Evolutionary conservation across 257 asterid species (phyloP).

Genomic region (Salvia miltiorrhiza): DNA sequence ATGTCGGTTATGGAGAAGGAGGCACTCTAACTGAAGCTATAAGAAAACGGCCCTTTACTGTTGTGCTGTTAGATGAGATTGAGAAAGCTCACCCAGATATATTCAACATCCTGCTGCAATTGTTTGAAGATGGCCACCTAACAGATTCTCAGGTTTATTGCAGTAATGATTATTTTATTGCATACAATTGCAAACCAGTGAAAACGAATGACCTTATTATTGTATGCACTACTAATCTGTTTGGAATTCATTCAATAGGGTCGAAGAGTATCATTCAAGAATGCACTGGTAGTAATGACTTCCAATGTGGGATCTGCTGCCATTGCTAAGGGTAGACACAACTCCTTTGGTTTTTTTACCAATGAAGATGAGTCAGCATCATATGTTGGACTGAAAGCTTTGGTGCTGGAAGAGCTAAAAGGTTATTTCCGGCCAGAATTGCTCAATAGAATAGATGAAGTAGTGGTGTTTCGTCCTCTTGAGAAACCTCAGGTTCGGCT

Average conservation of each 20-base stretch:
- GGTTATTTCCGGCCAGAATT: slow-evolving; percentile 94
- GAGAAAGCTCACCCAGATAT: slow-evolving; percentile 98
- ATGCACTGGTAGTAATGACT: slow-evolving; percentile 88
- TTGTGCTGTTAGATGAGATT: slow-evolving; percentile 88
- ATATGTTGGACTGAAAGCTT: slow-evolving; percentile 80
- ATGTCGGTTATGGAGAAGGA: slow-evolving; percentile 94
- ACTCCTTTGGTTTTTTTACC: slow-evolving; percentile 62
- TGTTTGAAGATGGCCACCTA: slow-evolving; percentile 96
- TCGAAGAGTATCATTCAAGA: slow-evolving; percentile 94
- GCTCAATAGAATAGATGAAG: slow-evolving; percentile 93
- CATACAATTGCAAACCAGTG: slow-evolving; percentile 1
- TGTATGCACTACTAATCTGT: slow-evolving; percentile 2
- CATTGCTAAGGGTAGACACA: slow-evolving; percentile 74
- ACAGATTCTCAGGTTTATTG: slow-evolving; percentile 90
- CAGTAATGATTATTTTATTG: slow-evolving; percentile 4
- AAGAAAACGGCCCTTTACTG: slow-evolving; percentile 85
- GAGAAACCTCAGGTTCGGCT: slow-evolving; percentile 86
- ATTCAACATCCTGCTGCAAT: slow-evolving; percentile 89
- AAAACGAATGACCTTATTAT: background rate
- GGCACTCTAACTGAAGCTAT: slow-evolving; percentile 96
- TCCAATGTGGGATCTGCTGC: slow-evolving; percentile 91
- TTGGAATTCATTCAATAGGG: slow-evolving; percentile 49
- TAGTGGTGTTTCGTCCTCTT: slow-evolving; percentile 89
- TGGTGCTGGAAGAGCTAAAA: slow-evolving; percentile 88
- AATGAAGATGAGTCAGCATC: slow-evolving; percentile 59